These are phyloP conservation scores for Fusarium floridanum DNA, from an alignment of 2,329 filamentous ascomycete species.

Conservation along the genomic window DNA sequence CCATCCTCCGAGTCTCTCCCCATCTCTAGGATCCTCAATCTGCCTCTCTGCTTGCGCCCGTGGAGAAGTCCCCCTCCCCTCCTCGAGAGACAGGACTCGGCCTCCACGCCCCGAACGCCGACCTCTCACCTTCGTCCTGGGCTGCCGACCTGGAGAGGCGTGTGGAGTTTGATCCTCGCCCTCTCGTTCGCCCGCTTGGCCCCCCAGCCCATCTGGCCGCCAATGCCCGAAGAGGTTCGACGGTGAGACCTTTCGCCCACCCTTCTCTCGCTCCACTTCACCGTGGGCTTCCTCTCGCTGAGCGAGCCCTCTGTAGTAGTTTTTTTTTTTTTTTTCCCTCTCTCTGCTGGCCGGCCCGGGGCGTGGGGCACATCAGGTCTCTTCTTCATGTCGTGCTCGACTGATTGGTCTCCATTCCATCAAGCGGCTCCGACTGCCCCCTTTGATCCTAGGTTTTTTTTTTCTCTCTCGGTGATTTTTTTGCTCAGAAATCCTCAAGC, in stretches of 20 bases:
- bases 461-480: slow-evolving; percentile 18
- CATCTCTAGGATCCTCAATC: slow-evolving; percentile 11
- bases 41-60: slow-evolving; percentile 7
- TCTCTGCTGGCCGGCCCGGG: slow-evolving; percentile 38
- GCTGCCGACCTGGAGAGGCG: slow-evolving; percentile 14
- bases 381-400: slow-evolving; percentile 47
- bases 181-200: slow-evolving; percentile 41
- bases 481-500: background rate
- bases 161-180: slow-evolving; percentile 19
- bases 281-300: slow-evolving; percentile 32
- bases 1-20: slow-evolving; percentile 33
- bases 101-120: slow-evolving; percentile 44
- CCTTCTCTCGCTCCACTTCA: slow-evolving; percentile 43
- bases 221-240: slow-evolving; percentile 41
- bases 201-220: slow-evolving; percentile 21
- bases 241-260: slow-evolving; percentile 44
- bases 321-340: slow-evolving; percentile 10
- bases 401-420: slow-evolving; percentile 51
- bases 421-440: slow-evolving; percentile 36
- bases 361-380: slow-evolving; percentile 49
- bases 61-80: slow-evolving; percentile 1
- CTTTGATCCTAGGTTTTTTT: slow-evolving; percentile 6
- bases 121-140: slow-evolving; percentile 33
- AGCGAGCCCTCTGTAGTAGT: slow-evolving; percentile 1
- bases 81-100: slow-evolving; percentile 19